These are phyloP conservation scores for Penicillium longicatenatum DNA, from an alignment of 495 filamentous ascomycete genomes.

Conservation along the genomic window DNA sequence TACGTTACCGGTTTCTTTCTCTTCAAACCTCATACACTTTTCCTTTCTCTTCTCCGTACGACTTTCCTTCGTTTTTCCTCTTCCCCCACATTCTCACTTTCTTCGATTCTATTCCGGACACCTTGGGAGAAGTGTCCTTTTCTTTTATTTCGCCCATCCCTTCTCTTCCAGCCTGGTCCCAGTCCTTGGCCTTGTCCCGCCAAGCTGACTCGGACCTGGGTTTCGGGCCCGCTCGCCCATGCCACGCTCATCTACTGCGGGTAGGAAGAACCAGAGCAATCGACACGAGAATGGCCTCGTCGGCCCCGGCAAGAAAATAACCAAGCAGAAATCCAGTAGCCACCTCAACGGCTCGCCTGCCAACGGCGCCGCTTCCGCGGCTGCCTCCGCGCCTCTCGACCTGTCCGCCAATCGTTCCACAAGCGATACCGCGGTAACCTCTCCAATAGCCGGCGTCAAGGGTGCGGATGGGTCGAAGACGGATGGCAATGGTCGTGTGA, in stretches of 20 bases:
- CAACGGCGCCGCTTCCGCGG: constrained; percentile 48
- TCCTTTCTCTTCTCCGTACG: constrained; percentile 15
- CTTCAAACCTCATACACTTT: constrained; percentile 25
- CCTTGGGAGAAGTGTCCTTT: constrained; percentile 14
- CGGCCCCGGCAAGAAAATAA: constrained; percentile 80
- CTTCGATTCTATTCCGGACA: constrained; percentile 17
- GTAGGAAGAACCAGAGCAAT: constrained; percentile 63
- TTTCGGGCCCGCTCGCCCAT: constrained; percentile 57
- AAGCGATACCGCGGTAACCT: constrained; percentile 40
- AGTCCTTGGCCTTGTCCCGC: constrained; percentile 54
- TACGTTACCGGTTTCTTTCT: constrained; percentile 24
- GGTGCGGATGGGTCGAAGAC: constrained; percentile 35
- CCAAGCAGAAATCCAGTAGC: constrained; percentile 65
- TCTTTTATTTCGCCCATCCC: constrained; percentile 16
- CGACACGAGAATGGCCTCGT: constrained; percentile 87
- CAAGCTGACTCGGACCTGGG: constrained; percentile 57
- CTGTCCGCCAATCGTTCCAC: constrained; percentile 43
- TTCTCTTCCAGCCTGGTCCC: constrained; percentile 46
- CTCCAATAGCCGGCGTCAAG: constrained; percentile 41
- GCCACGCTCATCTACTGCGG: constrained; percentile 74
- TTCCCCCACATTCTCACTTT: constrained; percentile 14
- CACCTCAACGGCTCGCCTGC: constrained; percentile 57
- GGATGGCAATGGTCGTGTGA: constrained; percentile 39
- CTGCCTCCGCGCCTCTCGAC: constrained; percentile 48
- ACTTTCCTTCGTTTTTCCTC: constrained; percentile 13